Evolutionary conservation across 495 filamentous ascomycete species (phyloP), one percentile per base, ranked within the genome.

Genomic region (Pseudomonodictys pantanalensis): DNA sequence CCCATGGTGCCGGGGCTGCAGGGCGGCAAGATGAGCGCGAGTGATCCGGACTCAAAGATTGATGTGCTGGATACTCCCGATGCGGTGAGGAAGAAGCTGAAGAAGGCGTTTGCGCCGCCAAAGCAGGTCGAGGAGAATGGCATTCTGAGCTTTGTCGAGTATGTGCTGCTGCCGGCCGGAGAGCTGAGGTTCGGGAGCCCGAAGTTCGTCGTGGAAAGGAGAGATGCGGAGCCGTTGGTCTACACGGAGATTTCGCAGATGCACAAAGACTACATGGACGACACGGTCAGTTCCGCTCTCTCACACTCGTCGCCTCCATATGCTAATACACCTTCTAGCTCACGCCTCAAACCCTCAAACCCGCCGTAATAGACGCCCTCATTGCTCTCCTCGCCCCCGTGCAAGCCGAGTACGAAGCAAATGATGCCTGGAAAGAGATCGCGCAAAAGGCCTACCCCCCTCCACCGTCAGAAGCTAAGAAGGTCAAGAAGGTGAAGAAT

Each of bases 1-100:
- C 81, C 88, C 1, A 95, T 98, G 87, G 85, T 97, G 6, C 83
- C 90, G 0, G 92, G 93, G 15, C 73, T 97, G 2, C 79, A 76
- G 32, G 89, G 90, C 17, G 93, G 87, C 22, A 96, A 96, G 42
- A 68, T 83, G 78, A 76, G 76, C 56, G 73, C 76, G 15, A 80
- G 74, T 22, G 81, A 82, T 58, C 76, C 82, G 29, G 86, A 90
- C 66, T 86, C 80, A 46, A 95, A 98, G 77, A 96, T 97, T 62
- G 93, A 97, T 71, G 77, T 98, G 7, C 80, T 98, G 4, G 93
- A 98, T 61, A 38, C 81, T 0, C 73, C 86, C 0, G 91, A 95
- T 7, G 69, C 74, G 3, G 83, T 96, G 2, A 71, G 75, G 50
- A 86, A 83, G 74, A 96, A 97, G 79, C 77, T 97, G 57, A 83